Evolutionary conservation across 2,329 filamentous ascomycete species (phyloP).

Genomic region (Colletotrichum tropicicola): DNA sequence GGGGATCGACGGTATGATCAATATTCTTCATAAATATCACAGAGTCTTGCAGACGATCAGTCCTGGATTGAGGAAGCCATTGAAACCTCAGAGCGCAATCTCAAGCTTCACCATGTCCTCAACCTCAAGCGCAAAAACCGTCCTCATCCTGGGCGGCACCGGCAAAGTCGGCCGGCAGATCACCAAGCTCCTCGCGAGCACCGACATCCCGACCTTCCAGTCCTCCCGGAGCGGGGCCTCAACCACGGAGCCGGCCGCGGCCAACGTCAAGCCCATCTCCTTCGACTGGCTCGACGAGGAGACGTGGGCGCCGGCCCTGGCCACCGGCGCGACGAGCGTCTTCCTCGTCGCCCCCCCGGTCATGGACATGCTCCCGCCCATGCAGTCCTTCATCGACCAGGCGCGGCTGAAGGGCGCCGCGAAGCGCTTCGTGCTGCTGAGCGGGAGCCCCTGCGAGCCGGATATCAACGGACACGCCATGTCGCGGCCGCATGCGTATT

Average conservation of each 20-base stretch:
- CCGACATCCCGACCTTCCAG: conserved; percentile 41
- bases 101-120: background rate
- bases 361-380: conserved; percentile 40
- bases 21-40: too few species aligned
- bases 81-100: too few species aligned
- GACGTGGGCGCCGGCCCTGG: conserved; percentile 49
- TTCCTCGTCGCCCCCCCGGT: conserved; percentile 50
- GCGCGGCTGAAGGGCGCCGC: conserved; percentile 43
- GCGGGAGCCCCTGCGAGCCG: conserved; percentile 41
- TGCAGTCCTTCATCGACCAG: conserved; percentile 52
- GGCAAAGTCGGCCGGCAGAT: conserved; percentile 54
- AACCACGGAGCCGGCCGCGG: conserved; percentile 34
- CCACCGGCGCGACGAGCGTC: conserved; percentile 34
- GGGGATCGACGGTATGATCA: too few species aligned
- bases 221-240: conserved; percentile 42
- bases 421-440: conserved; percentile 55
- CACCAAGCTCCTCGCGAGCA: conserved; percentile 42
- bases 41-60: too few species aligned
- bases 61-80: too few species aligned
- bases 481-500: conserved; percentile 47
- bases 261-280: conserved; percentile 35
- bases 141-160: conserved; percentile 55
- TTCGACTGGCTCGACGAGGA: conserved; percentile 56
- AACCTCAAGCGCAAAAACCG: background rate
- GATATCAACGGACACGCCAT: conserved; percentile 45